Conservation (phyloP, 495 filamentous ascomycete genomes). For the Penicillium roqueforti region DNA sequence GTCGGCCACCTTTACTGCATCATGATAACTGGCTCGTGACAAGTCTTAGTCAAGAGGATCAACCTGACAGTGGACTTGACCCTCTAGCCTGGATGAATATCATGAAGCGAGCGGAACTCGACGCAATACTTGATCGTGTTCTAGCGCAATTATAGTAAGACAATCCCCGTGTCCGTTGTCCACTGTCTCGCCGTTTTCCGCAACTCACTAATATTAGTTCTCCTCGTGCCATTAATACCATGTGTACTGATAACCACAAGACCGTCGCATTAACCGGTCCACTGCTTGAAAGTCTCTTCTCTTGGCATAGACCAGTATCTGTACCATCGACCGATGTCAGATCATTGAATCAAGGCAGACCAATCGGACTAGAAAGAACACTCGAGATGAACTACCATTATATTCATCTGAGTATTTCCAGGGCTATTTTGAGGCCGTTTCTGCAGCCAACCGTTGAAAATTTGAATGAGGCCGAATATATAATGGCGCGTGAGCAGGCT, state of each 20-base stretch:
- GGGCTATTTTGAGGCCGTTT: slow-evolving; percentile 1
- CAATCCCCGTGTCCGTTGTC: not conserved
- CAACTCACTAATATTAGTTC: not conserved
- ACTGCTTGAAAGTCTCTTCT: not conserved
- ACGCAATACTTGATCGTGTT: not conserved
- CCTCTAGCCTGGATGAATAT: not conserved
- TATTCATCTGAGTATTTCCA: not conserved
- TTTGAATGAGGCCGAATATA: not conserved
- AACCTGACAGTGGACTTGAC: not conserved
- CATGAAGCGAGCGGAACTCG: slow-evolving; percentile 1
- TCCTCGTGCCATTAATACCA: not conserved
- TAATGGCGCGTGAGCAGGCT: not conserved
- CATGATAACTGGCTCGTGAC: slow-evolving; percentile 11
- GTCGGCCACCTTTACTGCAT: slow-evolving; percentile 2
- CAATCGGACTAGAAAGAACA: not conserved
- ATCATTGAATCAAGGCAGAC: not conserved
- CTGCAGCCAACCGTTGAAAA: not conserved
- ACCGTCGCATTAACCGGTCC: not conserved
- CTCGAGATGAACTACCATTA: slow-evolving; percentile 3
- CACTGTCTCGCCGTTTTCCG: not conserved
- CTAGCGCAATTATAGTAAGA: slow-evolving; percentile 2
- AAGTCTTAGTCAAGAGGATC: not conserved
- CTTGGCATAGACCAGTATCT: not conserved
- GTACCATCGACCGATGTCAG: not conserved
- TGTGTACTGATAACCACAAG: not conserved